Evolutionary conservation across 129 eudicot genomes (phyloP).

Genomic region (Heracleum sosnowskyi): DNA sequence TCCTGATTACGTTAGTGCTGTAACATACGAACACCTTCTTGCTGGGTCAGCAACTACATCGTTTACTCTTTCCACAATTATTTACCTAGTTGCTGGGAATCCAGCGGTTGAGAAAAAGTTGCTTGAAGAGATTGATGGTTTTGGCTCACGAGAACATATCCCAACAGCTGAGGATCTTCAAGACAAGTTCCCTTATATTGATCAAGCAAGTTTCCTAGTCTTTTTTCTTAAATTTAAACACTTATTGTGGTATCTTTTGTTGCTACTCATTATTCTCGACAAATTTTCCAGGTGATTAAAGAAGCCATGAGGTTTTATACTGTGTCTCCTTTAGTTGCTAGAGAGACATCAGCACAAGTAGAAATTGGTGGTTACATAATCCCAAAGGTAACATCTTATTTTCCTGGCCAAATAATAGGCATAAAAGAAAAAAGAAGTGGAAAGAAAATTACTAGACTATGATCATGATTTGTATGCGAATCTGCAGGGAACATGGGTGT

Average conservation of each 20-base stretch:
- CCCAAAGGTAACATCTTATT: conserved; percentile 56
- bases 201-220: conserved; percentile 43
- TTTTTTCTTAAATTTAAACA: conserved; percentile 1
- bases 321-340: conserved; percentile 82
- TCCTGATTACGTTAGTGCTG: conserved; percentile 64
- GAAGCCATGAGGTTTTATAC: conserved; percentile 85
- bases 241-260: neutral
- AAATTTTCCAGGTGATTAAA: conserved; percentile 61
- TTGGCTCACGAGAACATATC: conserved; percentile 49
- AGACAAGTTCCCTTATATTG: conserved; percentile 66
- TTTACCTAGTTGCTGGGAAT: conserved; percentile 72
- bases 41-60: conserved; percentile 97
- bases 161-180: conserved; percentile 86
- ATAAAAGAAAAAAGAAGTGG: neutral
- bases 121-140: conserved; percentile 72
- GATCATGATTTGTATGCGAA: neutral
- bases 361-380: conserved; percentile 80
- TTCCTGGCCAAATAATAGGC: neutral
- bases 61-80: conserved; percentile 58
- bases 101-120: conserved; percentile 75
- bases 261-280: neutral
- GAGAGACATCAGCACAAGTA: conserved; percentile 78
- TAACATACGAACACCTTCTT: conserved; percentile 80
- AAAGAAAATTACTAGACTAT: neutral
- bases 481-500: conserved; percentile 90